phyloP scores from a whole-genome alignment of 2,329 filamentous ascomycete species.

The Septoria petroselini region DNA sequence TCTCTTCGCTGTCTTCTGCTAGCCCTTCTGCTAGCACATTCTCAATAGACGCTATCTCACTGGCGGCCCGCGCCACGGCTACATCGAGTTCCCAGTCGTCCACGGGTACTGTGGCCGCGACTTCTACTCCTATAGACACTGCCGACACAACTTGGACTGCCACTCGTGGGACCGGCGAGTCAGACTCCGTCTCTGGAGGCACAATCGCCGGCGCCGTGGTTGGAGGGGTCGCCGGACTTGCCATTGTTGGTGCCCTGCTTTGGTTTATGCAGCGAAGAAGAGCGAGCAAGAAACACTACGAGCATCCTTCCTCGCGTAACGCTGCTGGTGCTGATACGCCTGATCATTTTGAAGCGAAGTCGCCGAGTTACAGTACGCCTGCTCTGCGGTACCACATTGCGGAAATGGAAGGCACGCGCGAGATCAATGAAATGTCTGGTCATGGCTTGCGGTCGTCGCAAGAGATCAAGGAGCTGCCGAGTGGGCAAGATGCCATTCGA shows the following conservation, averaged over 20 bases:
- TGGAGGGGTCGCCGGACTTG: slow-evolving; percentile 32
- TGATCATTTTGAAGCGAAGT: slow-evolving; percentile 2
- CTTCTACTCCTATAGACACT: neutral
- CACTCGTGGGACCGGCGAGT: neutral
- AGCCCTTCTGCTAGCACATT: slow-evolving; percentile 14
- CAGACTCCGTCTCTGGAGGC: slow-evolving; percentile 27
- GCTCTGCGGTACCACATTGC: slow-evolving; percentile 12
- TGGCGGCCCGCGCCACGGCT: slow-evolving; percentile 10
- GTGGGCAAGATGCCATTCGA: neutral
- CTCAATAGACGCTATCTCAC: slow-evolving; percentile 13
- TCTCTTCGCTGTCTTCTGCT: slow-evolving; percentile 16
- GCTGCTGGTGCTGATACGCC: slow-evolving; percentile 3
- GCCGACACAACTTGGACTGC: neutral
- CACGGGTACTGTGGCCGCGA: neutral
- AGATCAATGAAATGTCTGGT: slow-evolving; percentile 13
- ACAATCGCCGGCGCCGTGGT: slow-evolving; percentile 40
- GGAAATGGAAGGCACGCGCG: slow-evolving; percentile 12
- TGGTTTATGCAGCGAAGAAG: slow-evolving; percentile 21
- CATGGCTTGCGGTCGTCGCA: neutral
- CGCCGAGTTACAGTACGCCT: neutral
- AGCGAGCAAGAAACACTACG: neutral
- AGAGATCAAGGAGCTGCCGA: slow-evolving; percentile 11
- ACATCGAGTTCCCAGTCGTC: neutral
- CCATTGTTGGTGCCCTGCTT: slow-evolving; percentile 13
- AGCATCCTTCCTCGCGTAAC: neutral